Base-by-base conservation (phyloP, 2,329 filamentous ascomycete genomes). In the Colletotrichum sp. region DNA sequence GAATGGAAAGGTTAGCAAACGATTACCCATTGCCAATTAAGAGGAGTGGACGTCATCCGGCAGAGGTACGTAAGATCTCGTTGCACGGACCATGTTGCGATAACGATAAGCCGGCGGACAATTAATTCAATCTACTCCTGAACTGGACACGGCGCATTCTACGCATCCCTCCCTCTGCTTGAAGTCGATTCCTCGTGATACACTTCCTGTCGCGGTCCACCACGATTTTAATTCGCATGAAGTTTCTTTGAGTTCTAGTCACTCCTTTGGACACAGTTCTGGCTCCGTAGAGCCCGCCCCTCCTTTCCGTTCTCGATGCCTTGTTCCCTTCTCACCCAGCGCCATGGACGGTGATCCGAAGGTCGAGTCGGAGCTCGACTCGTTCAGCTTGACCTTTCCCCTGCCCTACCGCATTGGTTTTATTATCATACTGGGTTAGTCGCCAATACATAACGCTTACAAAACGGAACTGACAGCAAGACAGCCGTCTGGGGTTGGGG, bases 401-500 rank as follows among this genome's bases (percentile, higher is more conserved):
- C 89, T 98, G 76, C 96, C 97, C 58, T 98, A 96, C 84, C 93
- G 96, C 79, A 92, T 98, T 75, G 95, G 95, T 76, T 91, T 97
- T 79, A 94, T 98, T 80, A 87, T 97, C 78, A 94, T 98, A 69
- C 87, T 97, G 78, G 96, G 96, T 97, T 88, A 78, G 89, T 80
- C 36, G 70, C 32, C 9, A 4, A 25, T 8, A 36, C 58, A 56
- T 30, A 6, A 15, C 5, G 6, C 18, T 74, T 76, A 43, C 3
- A 69, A 27, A 39, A 36, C 75, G 28, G 15, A 16, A 27, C 73
- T 76, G 32, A 79, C 61, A 9, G 10, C 66, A 48, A 36, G 75
- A 78, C 79, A 97, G 96, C 95, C 79, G 93, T 98, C 81, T 98
- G 96, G 96, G 96, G 95, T 83, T 99, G 96, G 96, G 96, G 94